Percentiles rank a stretch among this genome's conserved stretches.
Conservation (phyloP, 2,329 filamentous ascomycete genomes). For the Cytospora piceicola region DNA sequence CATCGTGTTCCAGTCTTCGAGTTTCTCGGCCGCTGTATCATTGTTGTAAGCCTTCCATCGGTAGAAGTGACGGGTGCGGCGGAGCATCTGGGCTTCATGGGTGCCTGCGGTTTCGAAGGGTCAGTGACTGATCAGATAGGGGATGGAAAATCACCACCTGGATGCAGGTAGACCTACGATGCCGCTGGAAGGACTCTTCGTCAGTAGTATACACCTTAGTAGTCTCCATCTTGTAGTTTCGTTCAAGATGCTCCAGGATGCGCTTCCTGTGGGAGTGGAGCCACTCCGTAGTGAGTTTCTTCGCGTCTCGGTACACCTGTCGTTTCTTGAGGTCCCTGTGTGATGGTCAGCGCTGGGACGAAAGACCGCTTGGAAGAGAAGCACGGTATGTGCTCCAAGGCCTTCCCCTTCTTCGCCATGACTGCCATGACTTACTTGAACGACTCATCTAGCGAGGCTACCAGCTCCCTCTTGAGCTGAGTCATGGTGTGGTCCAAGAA, state of each 20-base stretch:
- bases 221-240: constrained; percentile 57
- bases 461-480: constrained; percentile 52
- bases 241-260: constrained; percentile 44
- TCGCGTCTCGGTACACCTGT: constrained; percentile 54
- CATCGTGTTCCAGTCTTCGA: constrained; percentile 49
- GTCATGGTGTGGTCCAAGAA: constrained; percentile 54
- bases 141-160: not conserved
- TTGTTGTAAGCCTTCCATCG: constrained; percentile 50
- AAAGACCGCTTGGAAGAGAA: not conserved
- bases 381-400: not conserved
- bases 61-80: constrained; percentile 52
- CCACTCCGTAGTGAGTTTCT: constrained; percentile 48
- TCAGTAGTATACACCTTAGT: constrained; percentile 63
- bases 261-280: constrained; percentile 45
- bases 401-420: not conserved
- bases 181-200: constrained; percentile 49
- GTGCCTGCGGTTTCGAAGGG: constrained; percentile 28
- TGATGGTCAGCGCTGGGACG: not conserved
- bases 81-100: constrained; percentile 51
- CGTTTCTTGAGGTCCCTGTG: constrained; percentile 47
- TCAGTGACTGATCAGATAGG: not conserved
- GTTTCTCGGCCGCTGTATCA: constrained; percentile 35
- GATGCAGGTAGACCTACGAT: constrained; percentile 37
- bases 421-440: constrained; percentile 41
- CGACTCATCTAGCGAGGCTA: constrained; percentile 50